Evolutionary conservation across 139 green algal genomes (phyloP).

Genomic region (Chlorella sp.): DNA sequence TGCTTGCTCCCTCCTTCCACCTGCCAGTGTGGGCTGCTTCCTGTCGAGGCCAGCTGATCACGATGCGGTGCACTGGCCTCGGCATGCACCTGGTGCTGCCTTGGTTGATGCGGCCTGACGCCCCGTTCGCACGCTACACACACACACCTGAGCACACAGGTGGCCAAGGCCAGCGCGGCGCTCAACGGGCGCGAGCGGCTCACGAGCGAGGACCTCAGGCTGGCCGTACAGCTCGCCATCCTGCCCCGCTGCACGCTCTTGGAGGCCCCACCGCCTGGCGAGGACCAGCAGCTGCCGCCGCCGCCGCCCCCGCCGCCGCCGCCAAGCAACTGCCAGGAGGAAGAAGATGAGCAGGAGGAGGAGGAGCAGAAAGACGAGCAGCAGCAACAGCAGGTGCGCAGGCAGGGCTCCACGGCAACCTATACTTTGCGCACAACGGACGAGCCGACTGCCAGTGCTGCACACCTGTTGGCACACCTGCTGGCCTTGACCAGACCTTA

Average conservation of each 20-base stretch:
- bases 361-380: constrained; percentile 74
- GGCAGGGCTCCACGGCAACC: too few relatives aligned
- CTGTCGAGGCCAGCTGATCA: too few relatives aligned
- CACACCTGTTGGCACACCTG: too few relatives aligned
- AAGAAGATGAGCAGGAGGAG: constrained; percentile 57
- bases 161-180: constrained; percentile 78
- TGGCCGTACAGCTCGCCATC: constrained; percentile 95
- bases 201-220: constrained; percentile 85
- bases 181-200: constrained; percentile 82
- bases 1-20: too few relatives aligned
- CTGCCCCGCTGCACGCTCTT: constrained; percentile 69
- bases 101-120: too few relatives aligned
- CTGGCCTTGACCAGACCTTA: too few relatives aligned
- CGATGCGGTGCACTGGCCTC: too few relatives aligned
- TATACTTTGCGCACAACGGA: too few relatives aligned
- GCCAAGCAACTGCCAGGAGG: constrained; percentile 39
- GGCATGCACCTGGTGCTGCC: too few relatives aligned
- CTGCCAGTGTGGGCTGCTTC: too few relatives aligned
- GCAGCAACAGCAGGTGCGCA: constrained; percentile 51
- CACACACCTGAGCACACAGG: constrained; percentile 22
- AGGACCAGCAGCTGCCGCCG: constrained; percentile 69
- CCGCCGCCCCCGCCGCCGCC: constrained; percentile 80
- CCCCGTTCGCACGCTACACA: too few relatives aligned
- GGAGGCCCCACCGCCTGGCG: constrained; percentile 55
- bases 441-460: too few relatives aligned